Evolutionary conservation across 208 protist genomes (phyloP), one percentile per base, ranked within the genome.

Genomic region (Vickermania spadyakhi): DNA sequence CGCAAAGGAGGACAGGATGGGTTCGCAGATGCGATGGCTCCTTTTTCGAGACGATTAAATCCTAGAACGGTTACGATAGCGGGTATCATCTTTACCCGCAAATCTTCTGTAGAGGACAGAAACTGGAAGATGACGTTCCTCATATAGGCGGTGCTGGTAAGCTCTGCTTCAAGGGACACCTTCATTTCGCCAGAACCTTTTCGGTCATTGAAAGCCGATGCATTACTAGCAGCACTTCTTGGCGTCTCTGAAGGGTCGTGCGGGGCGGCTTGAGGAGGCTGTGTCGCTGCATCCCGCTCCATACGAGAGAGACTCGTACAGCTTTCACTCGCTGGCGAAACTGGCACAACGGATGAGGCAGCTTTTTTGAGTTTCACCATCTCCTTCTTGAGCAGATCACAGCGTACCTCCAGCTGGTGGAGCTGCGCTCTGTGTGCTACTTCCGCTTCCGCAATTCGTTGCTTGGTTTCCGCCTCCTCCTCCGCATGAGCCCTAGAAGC

Each of bases 41-140:
- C 64, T 62, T 91, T 94, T 68, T 94, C 84, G 41, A 73, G 73
- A n/a, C 49, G 53, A 21, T 52, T 84, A 65, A 94, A 91, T 53
- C 89, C 82, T 31, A 94, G 64, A 3, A 91, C 84, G 3, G 88
- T 89, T n/a, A 77, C 72, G 52, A 94, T 94, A 3, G 84, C 88
- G 0, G 88, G 88, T 13, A 94, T 85, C 82, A 94, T 91, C 60
- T 89, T 78, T 2, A 84, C 64, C 1, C 88, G 81, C 28, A 89
- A 27, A 11, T 84, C 77, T 7, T 84, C 80, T 21, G 62, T 61
- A 0, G 84, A 67, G 31, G 74, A 90, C 13, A 94, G 73, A 49
- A 81, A 94, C 59, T 86, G 84, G 2, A 82, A 61, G 11, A 94
- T 64, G 28, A 94, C 80, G 61, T 91, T 94, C 18, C 76, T 75